Conservation (phyloP, 148 eudicot genomes). For the Suaeda aralocaspica region DNA sequence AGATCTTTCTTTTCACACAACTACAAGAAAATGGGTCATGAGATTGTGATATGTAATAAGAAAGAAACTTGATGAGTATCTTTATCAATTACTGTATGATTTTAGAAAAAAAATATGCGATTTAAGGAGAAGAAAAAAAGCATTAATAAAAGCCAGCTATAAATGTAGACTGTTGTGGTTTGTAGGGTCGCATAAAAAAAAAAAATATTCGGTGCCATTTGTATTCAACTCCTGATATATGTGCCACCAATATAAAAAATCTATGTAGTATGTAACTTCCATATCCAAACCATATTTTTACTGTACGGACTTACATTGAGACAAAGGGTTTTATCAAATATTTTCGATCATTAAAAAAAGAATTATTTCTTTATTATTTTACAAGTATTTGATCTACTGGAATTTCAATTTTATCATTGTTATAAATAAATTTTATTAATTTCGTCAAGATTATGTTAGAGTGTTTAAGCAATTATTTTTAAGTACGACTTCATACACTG, state of each 20-base stretch:
- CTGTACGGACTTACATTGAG: too few relatives aligned
- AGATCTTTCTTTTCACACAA: constrained; percentile 10
- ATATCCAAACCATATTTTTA: not conserved
- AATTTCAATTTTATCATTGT: too few relatives aligned
- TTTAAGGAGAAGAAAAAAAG: not conserved
- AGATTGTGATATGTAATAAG: not conserved
- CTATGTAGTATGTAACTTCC: not conserved
- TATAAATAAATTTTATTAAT: too few relatives aligned
- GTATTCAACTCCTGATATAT: not conserved
- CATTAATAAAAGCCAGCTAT: constrained; percentile 5
- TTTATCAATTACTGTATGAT: not conserved
- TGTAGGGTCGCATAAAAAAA: too few relatives aligned
- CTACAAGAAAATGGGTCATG: not conserved
- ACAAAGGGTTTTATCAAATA: too few relatives aligned
- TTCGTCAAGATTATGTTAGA: too few relatives aligned
- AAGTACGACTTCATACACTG: too few relatives aligned
- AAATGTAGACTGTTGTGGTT: too few relatives aligned
- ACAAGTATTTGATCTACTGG: too few relatives aligned
- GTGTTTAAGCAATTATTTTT: too few relatives aligned
- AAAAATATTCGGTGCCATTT: constrained; percentile 6
- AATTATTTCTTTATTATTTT: too few relatives aligned
- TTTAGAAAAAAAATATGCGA: not conserved
- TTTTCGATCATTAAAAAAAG: too few relatives aligned
- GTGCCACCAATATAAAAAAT: not conserved
- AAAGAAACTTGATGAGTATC: not conserved